These are phyloP conservation scores for Notholithocarpus densiflorus DNA, from an alignment of 306 rosid species.

Conservation along the genomic window DNA sequence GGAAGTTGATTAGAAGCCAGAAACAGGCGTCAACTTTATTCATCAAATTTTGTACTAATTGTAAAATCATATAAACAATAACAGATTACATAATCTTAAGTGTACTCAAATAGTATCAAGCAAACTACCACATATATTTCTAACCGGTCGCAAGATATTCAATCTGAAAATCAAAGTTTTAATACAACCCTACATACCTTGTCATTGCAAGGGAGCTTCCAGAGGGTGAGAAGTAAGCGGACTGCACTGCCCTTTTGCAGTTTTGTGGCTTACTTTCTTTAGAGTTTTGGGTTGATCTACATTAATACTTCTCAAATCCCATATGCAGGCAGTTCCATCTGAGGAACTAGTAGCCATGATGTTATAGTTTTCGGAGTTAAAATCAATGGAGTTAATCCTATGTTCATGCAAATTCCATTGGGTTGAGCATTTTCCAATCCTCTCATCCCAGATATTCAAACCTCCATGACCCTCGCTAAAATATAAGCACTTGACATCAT, in stretches of 20 bases:
- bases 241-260: conserved; percentile 61
- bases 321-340: conserved; percentile 77
- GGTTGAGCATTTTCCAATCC: conserved; percentile 52
- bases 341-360: conserved; percentile 73
- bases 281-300: conserved; percentile 41
- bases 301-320: conserved; percentile 72
- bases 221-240: conserved; percentile 88
- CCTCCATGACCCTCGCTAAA: conserved; percentile 67
- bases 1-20: neutral
- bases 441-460: conserved; percentile 62
- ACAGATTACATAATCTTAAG: neutral
- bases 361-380: conserved; percentile 46
- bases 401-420: conserved; percentile 56
- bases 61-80: neutral
- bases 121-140: neutral
- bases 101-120: neutral
- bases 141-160: neutral
- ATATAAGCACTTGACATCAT: conserved; percentile 59
- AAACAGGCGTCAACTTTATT: neutral
- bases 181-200: conserved; percentile 44
- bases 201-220: conserved; percentile 71
- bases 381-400: conserved; percentile 73
- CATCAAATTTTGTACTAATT: neutral
- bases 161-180: neutral
- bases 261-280: conserved; percentile 45